These are phyloP conservation scores for Hanseniaspora valbyensis DNA, from an alignment of 805 yeast species.

Conservation along the genomic window DNA sequence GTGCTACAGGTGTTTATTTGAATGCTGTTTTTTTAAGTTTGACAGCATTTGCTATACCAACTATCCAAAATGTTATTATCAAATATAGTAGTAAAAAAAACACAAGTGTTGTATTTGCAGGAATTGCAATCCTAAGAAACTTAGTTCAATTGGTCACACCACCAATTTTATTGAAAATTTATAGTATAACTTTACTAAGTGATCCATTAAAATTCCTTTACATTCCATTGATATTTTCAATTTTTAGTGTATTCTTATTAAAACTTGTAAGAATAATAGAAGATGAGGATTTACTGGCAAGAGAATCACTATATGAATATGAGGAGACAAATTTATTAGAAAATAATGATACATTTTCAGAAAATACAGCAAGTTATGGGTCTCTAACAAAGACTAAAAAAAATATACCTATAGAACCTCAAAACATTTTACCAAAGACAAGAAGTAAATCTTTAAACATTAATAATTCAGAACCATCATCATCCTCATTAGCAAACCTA, in stretches of 20 bases:
- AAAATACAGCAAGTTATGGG: neutral
- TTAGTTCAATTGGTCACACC: slow-evolving; percentile 41
- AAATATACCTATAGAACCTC: neutral
- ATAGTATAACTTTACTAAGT: slow-evolving; percentile 34
- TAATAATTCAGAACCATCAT: too few species aligned
- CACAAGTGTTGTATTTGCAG: slow-evolving; percentile 66
- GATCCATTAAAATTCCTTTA: slow-evolving; percentile 33
- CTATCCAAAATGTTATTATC: slow-evolving; percentile 46
- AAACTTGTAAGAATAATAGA: slow-evolving; percentile 21
- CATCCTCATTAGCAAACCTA: neutral
- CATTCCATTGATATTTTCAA: slow-evolving; percentile 22
- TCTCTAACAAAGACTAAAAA: neutral
- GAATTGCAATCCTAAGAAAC: slow-evolving; percentile 49
- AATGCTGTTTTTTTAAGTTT: slow-evolving; percentile 35
- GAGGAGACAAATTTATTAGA: neutral
- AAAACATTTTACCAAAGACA: neutral
- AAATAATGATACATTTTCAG: too few species aligned
- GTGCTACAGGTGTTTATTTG: slow-evolving; percentile 22
- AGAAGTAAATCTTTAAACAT: neutral
- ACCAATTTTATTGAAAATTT: slow-evolving; percentile 37
- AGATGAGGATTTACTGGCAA: slow-evolving; percentile 19
- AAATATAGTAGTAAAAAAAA: slow-evolving; percentile 50
- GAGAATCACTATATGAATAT: slow-evolving; percentile 18
- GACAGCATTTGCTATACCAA: slow-evolving; percentile 45
- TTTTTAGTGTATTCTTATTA: slow-evolving; percentile 19